A percentile compares a stretch with the other conserved stretches of the same genome.
Evolutionary conservation across 768 basidiomycete species (phyloP).

Genomic region (Amanita pallidorosea): DNA sequence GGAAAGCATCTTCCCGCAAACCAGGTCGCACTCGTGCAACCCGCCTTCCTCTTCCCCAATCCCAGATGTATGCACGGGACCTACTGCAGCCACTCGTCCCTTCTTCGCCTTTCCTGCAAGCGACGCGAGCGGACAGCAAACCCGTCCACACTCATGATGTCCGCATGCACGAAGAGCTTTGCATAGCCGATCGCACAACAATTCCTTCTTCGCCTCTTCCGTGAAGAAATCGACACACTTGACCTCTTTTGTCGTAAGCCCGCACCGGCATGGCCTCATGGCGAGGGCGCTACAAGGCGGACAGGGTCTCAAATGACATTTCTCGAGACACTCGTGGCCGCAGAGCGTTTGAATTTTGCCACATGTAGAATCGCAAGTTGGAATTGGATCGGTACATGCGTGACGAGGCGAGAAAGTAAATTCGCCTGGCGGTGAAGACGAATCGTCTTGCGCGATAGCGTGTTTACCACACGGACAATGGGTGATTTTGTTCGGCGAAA

Average conservation of each 20-base stretch:
- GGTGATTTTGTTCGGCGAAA: slow-evolving; percentile 53
- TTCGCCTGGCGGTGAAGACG: slow-evolving; percentile 15
- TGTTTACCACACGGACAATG: slow-evolving; percentile 80
- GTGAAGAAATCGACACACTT: slow-evolving; percentile 39
- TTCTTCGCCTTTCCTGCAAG: slow-evolving; percentile 51
- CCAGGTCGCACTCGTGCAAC: slow-evolving; percentile 76
- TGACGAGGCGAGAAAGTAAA: slow-evolving; percentile 31
- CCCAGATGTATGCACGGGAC: slow-evolving; percentile 12
- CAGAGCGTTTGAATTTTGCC: slow-evolving; percentile 54
- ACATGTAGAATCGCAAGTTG: slow-evolving; percentile 67
- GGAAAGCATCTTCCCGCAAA: slow-evolving; percentile 60
- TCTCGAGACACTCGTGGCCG: slow-evolving; percentile 56
- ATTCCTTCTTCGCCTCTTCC: slow-evolving; percentile 31
- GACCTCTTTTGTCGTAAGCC: slow-evolving; percentile 45
- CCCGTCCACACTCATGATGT: slow-evolving; percentile 70
- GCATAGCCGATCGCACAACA: slow-evolving; percentile 77
- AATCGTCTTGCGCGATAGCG: slow-evolving; percentile 23
- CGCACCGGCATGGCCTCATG: slow-evolving; percentile 80
- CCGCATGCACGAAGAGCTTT: slow-evolving; percentile 73
- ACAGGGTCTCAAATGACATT: slow-evolving; percentile 74
- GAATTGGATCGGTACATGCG: slow-evolving; percentile 66
- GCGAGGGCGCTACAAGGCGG: slow-evolving; percentile 67
- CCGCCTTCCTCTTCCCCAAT: slow-evolving; percentile 54
- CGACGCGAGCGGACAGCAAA: slow-evolving; percentile 84
- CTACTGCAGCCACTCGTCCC: slow-evolving; percentile 18